Conservation (phyloP, 805 yeast genomes). For the Kluyveromyces aestuarii region DNA sequence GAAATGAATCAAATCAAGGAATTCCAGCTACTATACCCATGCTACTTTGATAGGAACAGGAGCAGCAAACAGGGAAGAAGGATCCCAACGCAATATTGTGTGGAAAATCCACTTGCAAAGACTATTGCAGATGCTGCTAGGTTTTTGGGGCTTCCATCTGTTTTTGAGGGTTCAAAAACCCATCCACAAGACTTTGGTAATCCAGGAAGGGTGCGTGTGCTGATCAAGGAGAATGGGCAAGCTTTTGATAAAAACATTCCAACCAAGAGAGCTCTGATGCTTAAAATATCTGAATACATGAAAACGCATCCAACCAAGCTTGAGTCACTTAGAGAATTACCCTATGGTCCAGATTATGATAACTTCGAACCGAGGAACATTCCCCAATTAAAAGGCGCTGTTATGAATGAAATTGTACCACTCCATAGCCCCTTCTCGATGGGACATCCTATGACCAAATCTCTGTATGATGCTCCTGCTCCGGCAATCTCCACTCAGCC, state of each 20-base stretch:
- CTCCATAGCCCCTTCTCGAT: constrained; percentile 68
- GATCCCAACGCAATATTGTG: constrained; percentile 58
- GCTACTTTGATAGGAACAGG: constrained; percentile 78
- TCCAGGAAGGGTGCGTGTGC: constrained; percentile 88
- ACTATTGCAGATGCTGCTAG: constrained; percentile 66
- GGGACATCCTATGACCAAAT: constrained; percentile 76
- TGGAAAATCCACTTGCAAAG: constrained; percentile 80
- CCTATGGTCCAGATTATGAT: constrained; percentile 55
- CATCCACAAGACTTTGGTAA: constrained; percentile 98
- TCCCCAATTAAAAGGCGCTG: constrained; percentile 79
- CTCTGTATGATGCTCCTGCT: constrained; percentile 45
- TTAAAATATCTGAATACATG: constrained; percentile 51
- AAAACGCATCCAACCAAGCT: constrained; percentile 61
- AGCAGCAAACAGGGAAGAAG: constrained; percentile 78
- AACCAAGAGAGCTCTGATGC: constrained; percentile 60
- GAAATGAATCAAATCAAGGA: constrained; percentile 55
- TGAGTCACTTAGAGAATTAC: constrained; percentile 50
- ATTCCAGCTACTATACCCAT: constrained; percentile 78
- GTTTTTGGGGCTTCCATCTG: constrained; percentile 26
- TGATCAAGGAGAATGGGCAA: constrained; percentile 45
- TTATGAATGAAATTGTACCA: constrained; percentile 84
- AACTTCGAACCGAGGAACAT: constrained; percentile 47
- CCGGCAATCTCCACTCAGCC: neutral
- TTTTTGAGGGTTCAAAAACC: constrained; percentile 70
- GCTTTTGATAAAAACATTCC: constrained; percentile 20